A percentile compares a stretch with the other conserved stretches of the same genome.
These are phyloP conservation scores for Capsaspora owczarzaki DNA, from an alignment of 78 protist species.

Conservation along the genomic window DNA sequence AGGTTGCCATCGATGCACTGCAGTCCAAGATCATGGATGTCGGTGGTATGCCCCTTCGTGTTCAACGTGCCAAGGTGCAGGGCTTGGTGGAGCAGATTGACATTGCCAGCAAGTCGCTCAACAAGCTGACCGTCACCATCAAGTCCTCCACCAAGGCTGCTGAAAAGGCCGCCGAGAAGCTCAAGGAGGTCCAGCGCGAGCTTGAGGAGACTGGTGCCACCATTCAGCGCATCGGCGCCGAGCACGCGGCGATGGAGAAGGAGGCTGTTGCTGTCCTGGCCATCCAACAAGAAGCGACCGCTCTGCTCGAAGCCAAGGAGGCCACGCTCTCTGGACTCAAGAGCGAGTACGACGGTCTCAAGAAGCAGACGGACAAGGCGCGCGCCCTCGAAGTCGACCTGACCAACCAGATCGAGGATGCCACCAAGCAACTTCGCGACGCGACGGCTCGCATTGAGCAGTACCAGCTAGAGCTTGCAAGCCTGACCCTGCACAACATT, in stretches of 20 bases:
- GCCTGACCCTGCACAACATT: background rate
- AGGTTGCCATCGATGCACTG: background rate
- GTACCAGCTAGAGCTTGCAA: background rate
- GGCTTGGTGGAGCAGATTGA: constrained; percentile 18
- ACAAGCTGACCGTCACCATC: constrained; percentile 6
- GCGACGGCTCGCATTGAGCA: background rate
- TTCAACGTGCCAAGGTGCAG: constrained; percentile 44
- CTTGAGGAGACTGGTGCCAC: background rate
- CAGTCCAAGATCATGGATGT: constrained; percentile 44
- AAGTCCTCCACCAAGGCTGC: background rate
- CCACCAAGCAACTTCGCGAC: background rate
- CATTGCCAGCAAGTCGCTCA: background rate
- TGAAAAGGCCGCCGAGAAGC: background rate
- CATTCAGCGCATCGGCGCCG: background rate
- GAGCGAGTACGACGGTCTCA: background rate
- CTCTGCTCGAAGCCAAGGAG: constrained; percentile 14
- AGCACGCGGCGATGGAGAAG: constrained; percentile 3
- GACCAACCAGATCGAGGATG: background rate
- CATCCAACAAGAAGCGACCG: background rate
- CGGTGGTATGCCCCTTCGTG: constrained; percentile 53
- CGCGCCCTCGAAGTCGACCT: constrained; percentile 33
- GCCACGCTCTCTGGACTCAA: constrained; percentile 3
- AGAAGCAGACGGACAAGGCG: background rate
- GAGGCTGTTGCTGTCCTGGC: constrained; percentile 13
- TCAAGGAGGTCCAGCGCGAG: background rate